Base-by-base conservation (phyloP, 1,284 basidiomycete species). In the Austropuccinia psidii region DNA sequence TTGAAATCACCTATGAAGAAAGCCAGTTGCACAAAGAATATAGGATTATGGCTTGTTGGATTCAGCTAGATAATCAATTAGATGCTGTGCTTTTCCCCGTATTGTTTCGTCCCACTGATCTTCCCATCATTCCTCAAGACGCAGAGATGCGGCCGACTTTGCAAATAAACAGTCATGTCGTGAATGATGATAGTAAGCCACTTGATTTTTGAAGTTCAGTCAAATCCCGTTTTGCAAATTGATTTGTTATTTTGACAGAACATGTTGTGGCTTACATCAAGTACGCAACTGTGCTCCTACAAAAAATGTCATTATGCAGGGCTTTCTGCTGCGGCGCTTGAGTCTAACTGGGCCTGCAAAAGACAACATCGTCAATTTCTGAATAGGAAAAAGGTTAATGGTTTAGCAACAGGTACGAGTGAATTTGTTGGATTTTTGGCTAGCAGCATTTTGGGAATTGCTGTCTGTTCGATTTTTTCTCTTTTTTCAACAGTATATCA, bases 31-130 rank as follows among this genome's bases (percentile, higher is more conserved):
- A 90, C 91, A 29, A 91, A 95, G 78, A 86, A 90, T 11, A 84
- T 93, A 68, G 91, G 87, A 62, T 60, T 97, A 52, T 87, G 89
- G n/a, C 91, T 89, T 80, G 93, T 60, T 89, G 86, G 80, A 85
- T 99, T 33, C 95, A 99, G 81, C 87, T 98, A n/a, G 94, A 98
- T 82, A 99, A 98, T 79, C 96, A 99, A 81, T 86, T 99, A 8
- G 95, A 98, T 76, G 96, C 97, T 74, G 93, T 93, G 24, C 82
- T 95, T 17, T 99, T 90, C 84, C 94, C 96, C 0, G 94, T 99
- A 75, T 88, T 98, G 68, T 84, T 99, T 47, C 96, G 98, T 79
- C 96, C 96, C 0, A 94, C 93, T 1, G 91, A 93, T 0, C 86
- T 98, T 47, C 85, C 89, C 3, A 91, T 90, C 80, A 90, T 95